Percentiles rank a stretch among this genome's conserved stretches.
Evolutionary conservation across 306 rosid genomes (phyloP).

Genomic region (Fragaria ananassa): DNA sequence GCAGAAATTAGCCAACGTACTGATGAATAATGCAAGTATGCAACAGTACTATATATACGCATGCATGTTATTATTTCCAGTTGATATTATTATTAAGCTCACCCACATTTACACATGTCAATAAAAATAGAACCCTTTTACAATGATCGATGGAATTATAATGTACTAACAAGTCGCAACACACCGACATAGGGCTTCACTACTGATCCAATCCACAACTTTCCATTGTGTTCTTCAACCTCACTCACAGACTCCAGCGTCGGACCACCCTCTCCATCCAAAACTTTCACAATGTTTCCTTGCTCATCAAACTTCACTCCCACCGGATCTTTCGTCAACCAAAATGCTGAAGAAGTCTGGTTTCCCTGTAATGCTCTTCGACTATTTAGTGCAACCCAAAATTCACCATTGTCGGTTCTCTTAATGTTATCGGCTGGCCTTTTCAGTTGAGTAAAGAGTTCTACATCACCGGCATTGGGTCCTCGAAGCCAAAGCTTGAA

Average conservation of each 20-base stretch:
- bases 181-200: conserved; percentile 39
- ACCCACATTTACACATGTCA: too few species aligned
- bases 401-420: conserved; percentile 35
- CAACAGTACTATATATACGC: neutral
- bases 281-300: conserved; percentile 33
- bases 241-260: conserved; percentile 48
- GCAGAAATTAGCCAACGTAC: too few species aligned
- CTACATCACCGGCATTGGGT: conserved; percentile 3
- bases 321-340: conserved; percentile 31
- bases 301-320: conserved; percentile 38
- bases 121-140: too few species aligned
- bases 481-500: conserved; percentile 37
- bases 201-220: conserved; percentile 55
- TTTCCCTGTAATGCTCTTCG: conserved; percentile 24
- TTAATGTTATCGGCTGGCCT: conserved; percentile 59
- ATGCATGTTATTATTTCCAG: too few species aligned
- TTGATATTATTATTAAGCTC: too few species aligned
- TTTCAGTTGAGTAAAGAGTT: conserved; percentile 32
- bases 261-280: conserved; percentile 42
- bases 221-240: conserved; percentile 43
- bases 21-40: too few species aligned
- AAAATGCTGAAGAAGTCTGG: neutral
- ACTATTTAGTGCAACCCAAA: conserved; percentile 54
- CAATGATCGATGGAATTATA: too few species aligned
- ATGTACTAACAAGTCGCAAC: too few species aligned